These are phyloP conservation scores for Dactylorhiza incarnata DNA, from an alignment of 106 monocot species.

Conservation along the genomic window DNA sequence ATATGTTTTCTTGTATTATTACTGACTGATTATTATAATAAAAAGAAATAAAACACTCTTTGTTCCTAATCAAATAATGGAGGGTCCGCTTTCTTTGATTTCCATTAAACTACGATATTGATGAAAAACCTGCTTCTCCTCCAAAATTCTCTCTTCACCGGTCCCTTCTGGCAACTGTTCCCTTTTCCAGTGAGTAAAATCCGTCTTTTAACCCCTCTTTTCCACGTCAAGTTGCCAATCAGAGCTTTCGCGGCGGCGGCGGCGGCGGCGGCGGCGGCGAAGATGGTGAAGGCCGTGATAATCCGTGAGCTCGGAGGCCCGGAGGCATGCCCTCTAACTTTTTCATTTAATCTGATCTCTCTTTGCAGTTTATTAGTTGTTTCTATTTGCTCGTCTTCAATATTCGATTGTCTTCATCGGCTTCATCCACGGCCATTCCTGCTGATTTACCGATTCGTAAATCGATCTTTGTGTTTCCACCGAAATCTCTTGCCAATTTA, in stretches of 20 bases:
- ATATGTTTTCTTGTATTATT: no score
- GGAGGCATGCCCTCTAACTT: slow-evolving; percentile 31
- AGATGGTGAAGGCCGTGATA: slow-evolving; percentile 79
- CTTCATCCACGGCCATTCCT: neutral
- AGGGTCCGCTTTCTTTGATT: neutral
- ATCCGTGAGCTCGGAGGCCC: slow-evolving; percentile 79
- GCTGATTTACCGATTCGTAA: neutral
- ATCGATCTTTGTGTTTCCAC: neutral
- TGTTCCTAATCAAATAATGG: no score
- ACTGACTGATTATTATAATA: no score
- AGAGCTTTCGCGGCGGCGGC: neutral
- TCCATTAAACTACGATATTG: neutral
- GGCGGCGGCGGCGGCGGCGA: slow-evolving; percentile 9
- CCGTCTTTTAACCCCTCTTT: neutral
- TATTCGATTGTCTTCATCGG: neutral
- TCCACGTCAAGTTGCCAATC: neutral
- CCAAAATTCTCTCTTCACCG: neutral
- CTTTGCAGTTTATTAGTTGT: neutral
- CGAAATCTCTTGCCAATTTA: neutral
- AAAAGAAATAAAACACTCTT: no score
- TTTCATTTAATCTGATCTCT: neutral
- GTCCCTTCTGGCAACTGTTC: neutral
- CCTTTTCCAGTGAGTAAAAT: neutral
- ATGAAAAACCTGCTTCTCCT: neutral
- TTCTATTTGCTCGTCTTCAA: neutral